These are phyloP conservation scores for Phytopythium kandeliae DNA, from an alignment of 352 stramenopile genomes.

Conservation along the genomic window DNA sequence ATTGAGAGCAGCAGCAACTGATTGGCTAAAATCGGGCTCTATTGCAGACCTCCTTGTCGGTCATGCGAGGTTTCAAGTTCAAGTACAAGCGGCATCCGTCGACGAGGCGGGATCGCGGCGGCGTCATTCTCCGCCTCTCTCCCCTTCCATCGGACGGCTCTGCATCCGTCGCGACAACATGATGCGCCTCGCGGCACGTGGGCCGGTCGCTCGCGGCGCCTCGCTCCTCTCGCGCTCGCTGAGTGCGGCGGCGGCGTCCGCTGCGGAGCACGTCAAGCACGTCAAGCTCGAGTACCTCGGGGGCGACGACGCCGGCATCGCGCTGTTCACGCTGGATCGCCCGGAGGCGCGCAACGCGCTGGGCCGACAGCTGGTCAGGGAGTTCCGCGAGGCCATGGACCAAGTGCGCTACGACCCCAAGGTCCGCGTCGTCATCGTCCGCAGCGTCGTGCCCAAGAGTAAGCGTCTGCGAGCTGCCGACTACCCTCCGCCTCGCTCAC, in stretches of 20 bases:
- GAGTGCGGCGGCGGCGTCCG: constrained; percentile 10
- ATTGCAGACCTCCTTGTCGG: too few relatives aligned
- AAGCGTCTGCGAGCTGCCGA: not conserved
- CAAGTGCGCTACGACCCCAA: constrained; percentile 55
- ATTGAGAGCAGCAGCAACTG: too few relatives aligned
- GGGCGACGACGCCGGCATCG: constrained; percentile 49
- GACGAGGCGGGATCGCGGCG: not conserved
- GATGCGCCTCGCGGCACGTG: not conserved
- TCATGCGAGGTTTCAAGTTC: not conserved
- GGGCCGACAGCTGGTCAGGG: constrained; percentile 73
- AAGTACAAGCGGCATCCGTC: not conserved
- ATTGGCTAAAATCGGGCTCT: too few relatives aligned
- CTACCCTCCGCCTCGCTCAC: not conserved
- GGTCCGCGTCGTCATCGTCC: constrained; percentile 77
- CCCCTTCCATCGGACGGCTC: too few relatives aligned
- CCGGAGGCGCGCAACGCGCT: constrained; percentile 72
- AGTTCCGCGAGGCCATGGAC: constrained; percentile 69
- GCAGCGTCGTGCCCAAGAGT: constrained; percentile 61
- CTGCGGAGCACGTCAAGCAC: constrained; percentile 29
- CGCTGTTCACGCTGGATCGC: constrained; percentile 75
- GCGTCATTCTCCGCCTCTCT: too few relatives aligned
- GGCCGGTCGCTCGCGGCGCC: not conserved
- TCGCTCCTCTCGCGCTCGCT: not conserved
- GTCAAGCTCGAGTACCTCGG: constrained; percentile 58
- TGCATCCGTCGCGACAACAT: not conserved